Base-by-base conservation (phyloP, 495 filamentous ascomycete genomes). In the Daldinia childiae region DNA sequence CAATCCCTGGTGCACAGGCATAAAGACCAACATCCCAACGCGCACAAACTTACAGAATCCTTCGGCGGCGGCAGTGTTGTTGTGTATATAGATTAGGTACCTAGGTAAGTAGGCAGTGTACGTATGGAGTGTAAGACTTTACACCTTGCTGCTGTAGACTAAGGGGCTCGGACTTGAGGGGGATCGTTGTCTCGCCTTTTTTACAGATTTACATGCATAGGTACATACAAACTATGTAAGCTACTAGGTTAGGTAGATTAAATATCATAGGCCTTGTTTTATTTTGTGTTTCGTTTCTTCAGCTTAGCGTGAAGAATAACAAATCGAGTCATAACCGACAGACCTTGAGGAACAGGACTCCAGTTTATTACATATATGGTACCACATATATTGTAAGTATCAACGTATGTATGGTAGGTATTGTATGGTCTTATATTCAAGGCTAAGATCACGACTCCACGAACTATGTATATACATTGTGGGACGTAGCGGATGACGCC, bases 401-500 rank as follows among this genome's bases (percentile, higher is more conserved):
- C 27, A 4, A 29, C 27, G 27, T 52, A 59, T 19, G 41, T 50
- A 50, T n/a, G 36, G 41, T 59, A 59, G n/a, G n/a, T n/a, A n/a
- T n/a, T n/a, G n/a, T n/a, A n/a, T n/a, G n/a, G n/a, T n/a, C n/a
- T 19, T 24, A 54, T 45, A n/a, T 43, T 58, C 64, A 52, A 58
- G 56, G 48, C 65, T 73, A 64, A 52, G 26, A 6, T 65, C 38
- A 69, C 50, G 58, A 56, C 27, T 63, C 63, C 26, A 39, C 68
- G 67, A 68, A 64, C 62, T 26, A n/a, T n/a, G n/a, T n/a, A n/a
- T n/a, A n/a, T n/a, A 41, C 19, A 21, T 30, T 67, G 66, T 70
- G 71, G 66, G 62, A 69, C 62, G 34, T 29, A 17, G 68, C 71
- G 76, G 76, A 70, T 76, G 59, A 68, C 76, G 76, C 76, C 65